These are phyloP conservation scores for Phytophthora vignae DNA, from an alignment of 352 stramenopile genomes.

Conservation along the genomic window DNA sequence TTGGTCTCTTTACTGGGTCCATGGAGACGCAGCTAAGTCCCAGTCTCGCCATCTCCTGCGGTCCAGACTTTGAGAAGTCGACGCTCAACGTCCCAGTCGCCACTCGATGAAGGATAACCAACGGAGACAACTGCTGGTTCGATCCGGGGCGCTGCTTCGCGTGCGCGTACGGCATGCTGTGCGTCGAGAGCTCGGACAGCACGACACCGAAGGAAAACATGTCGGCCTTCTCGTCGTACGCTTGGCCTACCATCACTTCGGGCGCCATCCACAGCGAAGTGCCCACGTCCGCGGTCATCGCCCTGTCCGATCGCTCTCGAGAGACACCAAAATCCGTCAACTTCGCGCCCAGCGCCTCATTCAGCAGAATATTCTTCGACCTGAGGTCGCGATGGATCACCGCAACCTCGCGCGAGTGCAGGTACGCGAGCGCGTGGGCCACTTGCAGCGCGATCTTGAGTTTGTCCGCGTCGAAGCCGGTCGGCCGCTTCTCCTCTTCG, in stretches of 20 bases:
- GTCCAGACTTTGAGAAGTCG: constrained; percentile 30
- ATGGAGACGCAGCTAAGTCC: constrained; percentile 39
- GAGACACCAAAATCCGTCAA: constrained; percentile 70
- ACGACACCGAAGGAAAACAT: constrained; percentile 47
- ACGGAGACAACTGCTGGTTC: constrained; percentile 32
- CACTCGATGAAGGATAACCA: constrained; percentile 47
- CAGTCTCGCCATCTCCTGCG: constrained; percentile 19
- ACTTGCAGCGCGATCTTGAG: constrained; percentile 52
- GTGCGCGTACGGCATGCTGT: constrained; percentile 35
- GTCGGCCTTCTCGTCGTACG: constrained; percentile 42
- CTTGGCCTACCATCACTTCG: constrained; percentile 31
- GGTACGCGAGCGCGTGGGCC: constrained; percentile 46
- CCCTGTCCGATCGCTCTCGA: constrained; percentile 25
- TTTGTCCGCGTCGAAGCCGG: constrained; percentile 53
- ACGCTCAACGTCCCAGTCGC: constrained; percentile 28
- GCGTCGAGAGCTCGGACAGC: constrained; percentile 43
- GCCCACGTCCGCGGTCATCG: constrained; percentile 37
- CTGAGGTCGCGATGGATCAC: constrained; percentile 34
- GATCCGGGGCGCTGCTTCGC: constrained; percentile 19
- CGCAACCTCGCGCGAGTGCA: constrained; percentile 47
- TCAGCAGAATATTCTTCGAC: constrained; percentile 34
- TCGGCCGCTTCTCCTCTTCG: constrained; percentile 42
- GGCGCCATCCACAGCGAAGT: constrained; percentile 21
- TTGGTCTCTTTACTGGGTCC: constrained; percentile 29
- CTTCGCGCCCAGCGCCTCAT: constrained; percentile 52